Evolutionary conservation across 768 basidiomycete species (phyloP).

Genomic region (Russula lepida): DNA sequence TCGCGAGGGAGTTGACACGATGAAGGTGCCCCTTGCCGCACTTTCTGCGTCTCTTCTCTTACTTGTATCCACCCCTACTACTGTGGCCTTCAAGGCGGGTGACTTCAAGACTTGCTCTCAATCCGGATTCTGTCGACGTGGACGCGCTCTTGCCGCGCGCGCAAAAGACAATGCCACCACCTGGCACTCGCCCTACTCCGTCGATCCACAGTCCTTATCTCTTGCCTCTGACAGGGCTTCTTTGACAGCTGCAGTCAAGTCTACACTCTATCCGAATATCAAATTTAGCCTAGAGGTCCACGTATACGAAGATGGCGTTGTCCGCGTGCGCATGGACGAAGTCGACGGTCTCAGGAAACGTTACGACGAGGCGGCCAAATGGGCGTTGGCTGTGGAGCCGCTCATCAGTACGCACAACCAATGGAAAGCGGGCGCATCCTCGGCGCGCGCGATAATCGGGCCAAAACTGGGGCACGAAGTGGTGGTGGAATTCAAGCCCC

Average conservation of each 20-base stretch:
- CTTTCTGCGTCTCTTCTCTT: constrained; percentile 25
- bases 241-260: constrained; percentile 71
- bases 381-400: constrained; percentile 79
- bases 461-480: constrained; percentile 55
- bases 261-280: constrained; percentile 75
- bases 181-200: constrained; percentile 85
- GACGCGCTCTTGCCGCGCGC: constrained; percentile 73
- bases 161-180: constrained; percentile 46
- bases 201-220: constrained; percentile 50
- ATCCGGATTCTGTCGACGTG: constrained; percentile 89
- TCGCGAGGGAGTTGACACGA: not conserved
- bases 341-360: constrained; percentile 67
- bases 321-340: constrained; percentile 91
- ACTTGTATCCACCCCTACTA: constrained; percentile 27
- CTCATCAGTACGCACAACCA: constrained; percentile 46
- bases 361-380: constrained; percentile 87
- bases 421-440: constrained; percentile 61
- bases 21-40: constrained; percentile 18
- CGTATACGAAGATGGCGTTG: constrained; percentile 81
- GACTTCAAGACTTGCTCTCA: constrained; percentile 97
- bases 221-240: constrained; percentile 45
- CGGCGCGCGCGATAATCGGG: constrained; percentile 58
- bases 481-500: constrained; percentile 62
- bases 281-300: constrained; percentile 75
- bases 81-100: constrained; percentile 58